Base-by-base conservation (phyloP, 2,329 filamentous ascomycete genomes). In the Fusarium tupiense region DNA sequence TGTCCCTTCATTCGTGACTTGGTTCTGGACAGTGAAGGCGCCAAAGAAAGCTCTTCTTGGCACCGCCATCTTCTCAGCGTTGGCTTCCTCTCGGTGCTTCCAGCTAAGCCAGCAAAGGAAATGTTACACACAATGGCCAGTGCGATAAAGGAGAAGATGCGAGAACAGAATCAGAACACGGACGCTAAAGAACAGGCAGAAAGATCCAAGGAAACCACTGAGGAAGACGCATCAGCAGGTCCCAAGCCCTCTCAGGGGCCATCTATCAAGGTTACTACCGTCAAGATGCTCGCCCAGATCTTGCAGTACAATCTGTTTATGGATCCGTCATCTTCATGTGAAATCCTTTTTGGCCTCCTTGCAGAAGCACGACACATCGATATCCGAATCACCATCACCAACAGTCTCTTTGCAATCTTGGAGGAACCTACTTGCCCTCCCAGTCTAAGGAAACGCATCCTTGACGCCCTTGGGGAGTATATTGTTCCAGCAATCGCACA, bases 251-350 rank as follows among this genome's bases (percentile, higher is more conserved):
- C 38, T 7, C 61, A 49, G 17, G 16, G 47, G 6, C 74, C 79
- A 6, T 61, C 72, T 8, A 73, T 84, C 58, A 83, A 83, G 61
- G 75, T 84, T 10, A 81, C 79, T 2, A 84, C 82, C 0, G 74
- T 84, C 57, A 83, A 84, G 58, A 82, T 84, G 79, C 74, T 84
- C n/a, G 79, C 80, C 2, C 79, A 82, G 44, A 57, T 83, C 3
- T 71, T 84, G 5, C 72, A 80, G 17, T 72, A 76, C 7, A 80
- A 75, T 9, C 64, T 73, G 3, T 80, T 80, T 22, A 64, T 83
- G 12, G 72, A 77, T 33, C 60, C 75, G 14, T 40, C 54, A 17
- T 75, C 72, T 2, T 70, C 81, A 1, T 80, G 76, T 29, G 72
- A 80, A 9, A 78, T 81, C 4, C 78, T 84, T 5, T 54, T 71